Base-by-base conservation (phyloP, 2,329 filamentous ascomycete genomes). In the Phaeosphaeriaceae sp. region DNA sequence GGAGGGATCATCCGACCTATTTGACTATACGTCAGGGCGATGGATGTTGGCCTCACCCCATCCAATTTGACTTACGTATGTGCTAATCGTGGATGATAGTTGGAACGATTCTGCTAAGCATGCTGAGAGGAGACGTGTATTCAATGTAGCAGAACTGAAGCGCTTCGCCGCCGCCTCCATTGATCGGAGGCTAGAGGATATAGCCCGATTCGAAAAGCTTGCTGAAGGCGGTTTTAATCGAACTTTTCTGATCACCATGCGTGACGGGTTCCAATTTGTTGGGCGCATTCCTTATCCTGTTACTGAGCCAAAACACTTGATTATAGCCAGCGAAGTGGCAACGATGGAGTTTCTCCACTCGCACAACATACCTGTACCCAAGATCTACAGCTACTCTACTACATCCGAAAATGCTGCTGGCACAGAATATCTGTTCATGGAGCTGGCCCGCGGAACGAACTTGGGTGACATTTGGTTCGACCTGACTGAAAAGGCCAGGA, bases 401-500 rank as follows among this genome's bases (percentile, higher is more conserved):
- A 72, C 70, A 24, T 53, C 52, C 4, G 64, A 76, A 19, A 81
- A 81, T 60, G 58, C 76, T 9, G 73, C 78, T 52, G 73, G 77
- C 0, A 71, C 73, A 2, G 77, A 80, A 66, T 80, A 77, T 25
- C 66, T 81, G 20, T 66, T 80, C 6, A 71, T 80, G 60, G 77
- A 78, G 57, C 70, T 71, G n/a, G 48, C 78, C 15, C 50, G 62
- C 1, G 79, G 79, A 17, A 61, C 22, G 9, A 67, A 70, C 9
- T 27, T 27, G 25, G 25, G 25, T 27, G 25, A 27, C 25, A 27
- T 27, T 27, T 27, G 25, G 25, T 27, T 27, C 25, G 25, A 27
- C 25, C 9, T 27, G 25, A 5, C 25, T 27, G 25, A 27, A 27
- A 27, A 27, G 9, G 4, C 25, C 25, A 27, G 25, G 25, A 27